A percentile compares a stretch with the other conserved stretches of the same genome.
Evolutionary conservation across 2,329 filamentous ascomycete genomes (phyloP).

Genomic region (Waltergamsia citrina): DNA sequence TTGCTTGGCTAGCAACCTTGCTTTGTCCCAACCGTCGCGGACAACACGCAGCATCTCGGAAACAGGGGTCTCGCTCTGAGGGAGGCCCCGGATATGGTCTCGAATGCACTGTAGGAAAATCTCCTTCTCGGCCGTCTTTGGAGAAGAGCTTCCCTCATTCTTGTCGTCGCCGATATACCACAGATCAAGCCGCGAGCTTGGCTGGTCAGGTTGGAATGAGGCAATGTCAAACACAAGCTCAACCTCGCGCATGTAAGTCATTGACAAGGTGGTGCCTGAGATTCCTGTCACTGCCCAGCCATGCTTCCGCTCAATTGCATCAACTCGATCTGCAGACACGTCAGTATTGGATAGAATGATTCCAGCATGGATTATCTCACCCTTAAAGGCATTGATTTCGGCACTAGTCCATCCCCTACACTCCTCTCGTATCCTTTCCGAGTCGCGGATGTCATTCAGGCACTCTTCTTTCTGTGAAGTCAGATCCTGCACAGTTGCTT

Average conservation of each 20-base stretch:
- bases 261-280: slow-evolving; percentile 53
- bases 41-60: slow-evolving; percentile 50
- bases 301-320: slow-evolving; percentile 53
- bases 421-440: slow-evolving; percentile 76
- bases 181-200: slow-evolving; percentile 53
- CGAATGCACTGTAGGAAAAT: slow-evolving; percentile 69
- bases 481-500: slow-evolving; percentile 51
- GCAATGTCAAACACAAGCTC: slow-evolving; percentile 63
- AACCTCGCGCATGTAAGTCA: slow-evolving; percentile 64
- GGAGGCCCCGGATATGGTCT: slow-evolving; percentile 53
- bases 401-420: slow-evolving; percentile 80
- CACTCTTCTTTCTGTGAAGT: slow-evolving; percentile 60
- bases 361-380: slow-evolving; percentile 29
- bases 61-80: slow-evolving; percentile 47
- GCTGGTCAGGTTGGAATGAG: slow-evolving; percentile 40
- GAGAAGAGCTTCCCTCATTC: slow-evolving; percentile 22
- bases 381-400: slow-evolving; percentile 73
- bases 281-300: slow-evolving; percentile 67
- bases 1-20: slow-evolving; percentile 47
- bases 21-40: slow-evolving; percentile 56
- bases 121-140: slow-evolving; percentile 55
- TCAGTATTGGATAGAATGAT: neutral
- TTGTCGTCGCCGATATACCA: slow-evolving; percentile 54
- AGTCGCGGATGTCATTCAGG: slow-evolving; percentile 66
- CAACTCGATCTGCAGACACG: slow-evolving; percentile 48